phyloP scores from a whole-genome alignment of 2,329 filamentous ascomycete species.

The Beauveria medogensis region DNA sequence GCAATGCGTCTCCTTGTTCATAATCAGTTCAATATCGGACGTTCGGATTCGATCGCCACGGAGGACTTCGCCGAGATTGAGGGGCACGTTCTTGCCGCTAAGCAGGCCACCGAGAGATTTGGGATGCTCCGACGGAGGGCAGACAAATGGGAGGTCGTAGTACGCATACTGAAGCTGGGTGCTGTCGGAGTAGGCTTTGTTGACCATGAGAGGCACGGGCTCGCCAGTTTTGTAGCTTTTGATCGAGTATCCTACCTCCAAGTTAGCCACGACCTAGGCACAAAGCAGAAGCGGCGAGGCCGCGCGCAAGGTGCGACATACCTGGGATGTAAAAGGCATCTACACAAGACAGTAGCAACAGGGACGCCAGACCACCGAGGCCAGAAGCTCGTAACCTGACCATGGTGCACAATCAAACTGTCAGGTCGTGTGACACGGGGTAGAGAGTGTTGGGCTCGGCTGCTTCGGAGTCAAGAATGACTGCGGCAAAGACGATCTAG shows the following conservation, averaged over 20 bases:
- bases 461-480: background rate
- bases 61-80: conserved; percentile 82
- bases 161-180: conserved; percentile 90
- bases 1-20: conserved; percentile 68
- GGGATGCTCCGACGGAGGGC: conserved; percentile 62
- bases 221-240: conserved; percentile 71
- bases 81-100: conserved; percentile 67
- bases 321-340: conserved; percentile 81
- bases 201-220: conserved; percentile 75
- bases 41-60: conserved; percentile 78
- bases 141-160: conserved; percentile 80
- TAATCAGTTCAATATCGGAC: conserved; percentile 73
- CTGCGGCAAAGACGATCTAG: background rate
- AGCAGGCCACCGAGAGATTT: conserved; percentile 60
- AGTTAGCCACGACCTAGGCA: conserved; percentile 1
- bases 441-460: background rate
- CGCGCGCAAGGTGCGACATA: conserved; percentile 27
- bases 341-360: conserved; percentile 28
- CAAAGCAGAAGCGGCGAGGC: background rate
- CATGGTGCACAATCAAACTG: conserved; percentile 13
- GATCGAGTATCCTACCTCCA: conserved; percentile 62
- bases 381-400: conserved; percentile 27
- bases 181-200: conserved; percentile 85
- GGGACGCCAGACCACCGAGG: conserved; percentile 32
- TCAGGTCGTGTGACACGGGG: conserved; percentile 9